phyloP scores from a whole-genome alignment of 2,329 filamentous ascomycete species.

The Aureobasidium musti region DNA sequence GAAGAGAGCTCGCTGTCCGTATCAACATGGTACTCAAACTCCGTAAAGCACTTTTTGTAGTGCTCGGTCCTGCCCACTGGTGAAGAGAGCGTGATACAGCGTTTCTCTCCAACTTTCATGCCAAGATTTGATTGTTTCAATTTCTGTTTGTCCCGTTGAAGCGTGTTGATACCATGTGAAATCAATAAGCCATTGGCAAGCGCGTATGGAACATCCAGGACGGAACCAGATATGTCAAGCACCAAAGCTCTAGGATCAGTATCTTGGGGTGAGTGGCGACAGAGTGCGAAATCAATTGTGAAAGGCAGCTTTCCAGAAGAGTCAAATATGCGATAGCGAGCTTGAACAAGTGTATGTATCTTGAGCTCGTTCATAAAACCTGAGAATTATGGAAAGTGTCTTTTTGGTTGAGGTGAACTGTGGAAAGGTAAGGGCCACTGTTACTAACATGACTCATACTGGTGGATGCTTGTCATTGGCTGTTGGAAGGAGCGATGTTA shows the following conservation, averaged over 20 bases:
- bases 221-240: not conserved
- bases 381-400: not conserved
- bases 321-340: not conserved
- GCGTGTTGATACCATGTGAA: not conserved
- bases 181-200: not conserved
- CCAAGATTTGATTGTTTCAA: not conserved
- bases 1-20: not conserved
- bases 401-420: too few relatives aligned
- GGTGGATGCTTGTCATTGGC: not conserved
- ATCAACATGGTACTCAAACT: not conserved
- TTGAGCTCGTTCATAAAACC: not conserved
- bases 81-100: not conserved
- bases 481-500: not conserved
- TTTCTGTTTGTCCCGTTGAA: not conserved
- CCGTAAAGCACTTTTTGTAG: constrained; percentile 1
- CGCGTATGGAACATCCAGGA: not conserved
- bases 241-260: not conserved
- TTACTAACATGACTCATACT: not conserved
- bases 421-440: too few relatives aligned
- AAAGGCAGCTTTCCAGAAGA: not conserved
- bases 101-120: not conserved
- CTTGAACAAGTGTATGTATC: not conserved
- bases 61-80: constrained; percentile 3
- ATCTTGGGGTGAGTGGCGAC: not conserved
- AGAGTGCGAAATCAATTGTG: not conserved